These are phyloP conservation scores for Erucastrum elatum DNA, from an alignment of 345 rosid species.

Conservation along the genomic window DNA sequence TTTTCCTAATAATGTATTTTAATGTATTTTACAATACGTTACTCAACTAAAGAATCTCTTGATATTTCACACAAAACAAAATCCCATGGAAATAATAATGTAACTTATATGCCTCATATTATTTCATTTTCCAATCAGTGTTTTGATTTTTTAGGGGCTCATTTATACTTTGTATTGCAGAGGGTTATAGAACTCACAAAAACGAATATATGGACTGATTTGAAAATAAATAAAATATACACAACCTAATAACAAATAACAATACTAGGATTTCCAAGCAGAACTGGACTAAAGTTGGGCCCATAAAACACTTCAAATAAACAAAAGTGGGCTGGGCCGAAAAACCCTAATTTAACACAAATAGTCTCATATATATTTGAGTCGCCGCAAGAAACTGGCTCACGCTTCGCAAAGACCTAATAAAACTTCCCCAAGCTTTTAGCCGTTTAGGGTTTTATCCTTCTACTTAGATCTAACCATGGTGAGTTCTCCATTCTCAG, in stretches of 20 bases:
- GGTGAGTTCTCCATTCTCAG: slow-evolving; percentile 23
- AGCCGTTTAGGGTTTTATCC: slow-evolving; percentile 34
- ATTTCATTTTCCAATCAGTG: not conserved
- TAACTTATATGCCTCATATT: not conserved
- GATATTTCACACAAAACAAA: no score
- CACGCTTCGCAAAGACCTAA: slow-evolving; percentile 17
- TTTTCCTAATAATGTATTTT: not conserved
- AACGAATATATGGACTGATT: not conserved
- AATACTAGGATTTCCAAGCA: slow-evolving; percentile 15
- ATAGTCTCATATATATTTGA: slow-evolving; percentile 2
- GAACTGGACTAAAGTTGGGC: not conserved
- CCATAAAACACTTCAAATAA: not conserved
- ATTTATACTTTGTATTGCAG: not conserved
- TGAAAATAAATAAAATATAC: not conserved
- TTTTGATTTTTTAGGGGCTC: not conserved
- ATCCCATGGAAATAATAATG: not conserved
- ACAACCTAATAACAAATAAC: not conserved
- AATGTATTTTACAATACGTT: not conserved
- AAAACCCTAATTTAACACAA: not conserved
- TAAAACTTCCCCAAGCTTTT: not conserved
- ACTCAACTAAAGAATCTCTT: not conserved
- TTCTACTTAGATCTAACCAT: slow-evolving; percentile 26
- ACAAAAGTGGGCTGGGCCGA: not conserved
- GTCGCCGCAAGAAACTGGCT: not conserved
- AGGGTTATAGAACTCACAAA: not conserved